Conservation (phyloP, 129 eudicot genomes). For the Lactuca sativa region DNA sequence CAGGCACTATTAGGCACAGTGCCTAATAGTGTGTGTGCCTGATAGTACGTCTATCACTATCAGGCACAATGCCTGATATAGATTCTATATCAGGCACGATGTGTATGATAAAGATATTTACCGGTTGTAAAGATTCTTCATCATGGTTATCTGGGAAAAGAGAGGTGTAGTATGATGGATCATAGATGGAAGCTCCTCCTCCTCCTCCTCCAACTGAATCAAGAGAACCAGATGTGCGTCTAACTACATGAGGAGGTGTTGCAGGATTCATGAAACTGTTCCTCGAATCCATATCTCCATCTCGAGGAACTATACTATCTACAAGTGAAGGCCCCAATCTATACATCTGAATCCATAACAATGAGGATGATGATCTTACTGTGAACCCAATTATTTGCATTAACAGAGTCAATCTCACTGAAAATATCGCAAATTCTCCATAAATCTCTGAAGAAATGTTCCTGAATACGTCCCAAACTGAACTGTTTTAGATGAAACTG, state of each 20-base stretch:
- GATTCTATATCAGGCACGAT: background rate
- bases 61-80: background rate
- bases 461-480: slow-evolving; percentile 48
- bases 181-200: slow-evolving; percentile 53
- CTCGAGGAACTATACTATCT: slow-evolving; percentile 60
- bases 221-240: slow-evolving; percentile 59
- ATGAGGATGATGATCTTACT: slow-evolving; percentile 72
- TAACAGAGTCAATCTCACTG: slow-evolving; percentile 65
- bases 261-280: slow-evolving; percentile 81
- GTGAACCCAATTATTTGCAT: slow-evolving; percentile 87
- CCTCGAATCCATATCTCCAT: slow-evolving; percentile 79
- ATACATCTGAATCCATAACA: slow-evolving; percentile 95
- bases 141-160: slow-evolving; percentile 70
- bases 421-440: slow-evolving; percentile 64
- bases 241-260: slow-evolving; percentile 53
- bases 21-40: too few species aligned
- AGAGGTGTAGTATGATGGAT: slow-evolving; percentile 73
- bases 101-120: slow-evolving; percentile 25
- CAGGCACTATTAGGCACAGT: background rate
- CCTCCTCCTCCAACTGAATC: slow-evolving; percentile 50
- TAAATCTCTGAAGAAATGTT: slow-evolving; percentile 61
- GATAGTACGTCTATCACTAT: background rate
- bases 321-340: slow-evolving; percentile 83
- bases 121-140: slow-evolving; percentile 47
- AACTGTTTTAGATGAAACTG: background rate